Base-by-base conservation (phyloP, 2,329 filamentous ascomycete species). In the Falciphora oryzae region DNA sequence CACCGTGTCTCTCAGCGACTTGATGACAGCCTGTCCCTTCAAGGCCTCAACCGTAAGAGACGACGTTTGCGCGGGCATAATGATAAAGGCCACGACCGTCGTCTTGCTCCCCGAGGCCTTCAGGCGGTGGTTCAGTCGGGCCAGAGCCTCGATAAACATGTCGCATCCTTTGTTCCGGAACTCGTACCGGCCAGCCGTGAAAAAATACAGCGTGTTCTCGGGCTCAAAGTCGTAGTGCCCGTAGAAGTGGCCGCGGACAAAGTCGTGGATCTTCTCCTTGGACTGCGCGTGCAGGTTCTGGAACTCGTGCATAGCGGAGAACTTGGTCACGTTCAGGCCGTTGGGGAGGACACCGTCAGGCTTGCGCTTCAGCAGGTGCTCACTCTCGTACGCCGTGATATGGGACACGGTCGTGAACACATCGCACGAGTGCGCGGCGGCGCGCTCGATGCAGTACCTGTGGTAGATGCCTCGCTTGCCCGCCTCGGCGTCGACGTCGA, bases 391-490 rank as follows among this genome's bases (percentile, higher is more conserved):
- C 13, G 95, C 95, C 5, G 95, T 99, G 74, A 99, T 98, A 77
- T 98, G 95, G 25, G 94, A 98, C 66, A 99, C 95, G 1, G 95
- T 99, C 28, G 95, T 99, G 80, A 99, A 98, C 72, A 99, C 95
- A 78, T 99, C 95, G 70, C 90, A 91, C 8, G 92, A 85, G 75
- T 99, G 95, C 27, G 95, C 89, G 28, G 94, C 92, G 60, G 92
- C 94, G 68, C 95, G 89, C 80, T 99, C 95, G 73, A 99, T 96
- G 80, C 95, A 98, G 81, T 98, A 98, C 66, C 95, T 84, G 80
- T 99, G 95, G 81, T 98, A 99, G 75, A 99, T 98, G 65, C 95
- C 95, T 72, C 95, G 91, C 83, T 97, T 98, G 67, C 95, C 95
- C 25, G 95, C 95, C 78, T 99, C 95, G 7, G 92, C 88, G 75